Evolutionary conservation across 202 grass and related monocot genomes (phyloP).

Genomic region (Zoysia matrella): DNA sequence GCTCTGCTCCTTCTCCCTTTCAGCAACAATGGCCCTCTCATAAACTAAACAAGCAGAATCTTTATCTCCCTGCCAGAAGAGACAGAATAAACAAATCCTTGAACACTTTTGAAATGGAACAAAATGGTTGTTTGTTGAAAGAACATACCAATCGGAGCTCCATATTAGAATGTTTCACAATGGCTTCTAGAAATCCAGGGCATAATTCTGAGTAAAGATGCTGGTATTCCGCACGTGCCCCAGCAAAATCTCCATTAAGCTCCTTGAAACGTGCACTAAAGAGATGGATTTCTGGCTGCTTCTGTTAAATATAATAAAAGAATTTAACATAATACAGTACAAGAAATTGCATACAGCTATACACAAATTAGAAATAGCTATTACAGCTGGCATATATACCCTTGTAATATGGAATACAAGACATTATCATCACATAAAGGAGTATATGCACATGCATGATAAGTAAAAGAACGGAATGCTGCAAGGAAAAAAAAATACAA

Average conservation of each 20-base stretch:
- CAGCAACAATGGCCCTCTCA: constrained; percentile 79
- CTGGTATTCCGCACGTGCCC: constrained; percentile 80
- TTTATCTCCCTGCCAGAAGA: constrained; percentile 71
- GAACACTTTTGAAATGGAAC: constrained; percentile 1
- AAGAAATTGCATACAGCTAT: constrained; percentile 19
- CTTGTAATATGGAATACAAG: background rate
- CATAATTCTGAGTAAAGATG: constrained; percentile 84
- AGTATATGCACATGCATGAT: constrained; percentile 5
- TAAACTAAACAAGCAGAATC: constrained; percentile 77
- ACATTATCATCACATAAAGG: background rate
- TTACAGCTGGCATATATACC: background rate
- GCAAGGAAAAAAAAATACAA: background rate
- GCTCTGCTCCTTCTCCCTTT: constrained; percentile 79
- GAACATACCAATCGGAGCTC: constrained; percentile 77
- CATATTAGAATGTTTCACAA: constrained; percentile 97
- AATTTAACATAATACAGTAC: constrained; percentile 35
- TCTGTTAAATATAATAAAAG: constrained; percentile 64
- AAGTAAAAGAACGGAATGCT: background rate
- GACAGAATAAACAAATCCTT: constrained; percentile 31
- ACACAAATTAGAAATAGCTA: constrained; percentile 20
- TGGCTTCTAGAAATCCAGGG: constrained; percentile 86
- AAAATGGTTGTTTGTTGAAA: background rate
- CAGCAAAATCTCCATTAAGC: constrained; percentile 74
- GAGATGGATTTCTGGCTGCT: constrained; percentile 94
- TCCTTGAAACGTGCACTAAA: constrained; percentile 92